Evolutionary conservation across 768 basidiomycete genomes (phyloP).

Genomic region (Boletus sp.): DNA sequence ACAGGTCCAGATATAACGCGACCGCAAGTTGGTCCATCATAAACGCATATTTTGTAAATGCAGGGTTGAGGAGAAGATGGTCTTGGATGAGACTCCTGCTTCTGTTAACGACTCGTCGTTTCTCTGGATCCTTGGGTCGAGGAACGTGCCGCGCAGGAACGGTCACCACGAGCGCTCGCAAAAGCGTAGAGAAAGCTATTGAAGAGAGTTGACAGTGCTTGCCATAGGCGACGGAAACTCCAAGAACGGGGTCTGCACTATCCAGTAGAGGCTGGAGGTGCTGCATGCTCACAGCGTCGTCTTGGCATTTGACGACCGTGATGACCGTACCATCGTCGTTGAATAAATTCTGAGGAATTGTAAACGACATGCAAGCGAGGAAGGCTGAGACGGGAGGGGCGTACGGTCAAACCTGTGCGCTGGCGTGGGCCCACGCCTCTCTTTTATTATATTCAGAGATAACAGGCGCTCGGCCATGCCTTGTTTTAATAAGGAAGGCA

Average conservation of each 20-base stretch:
- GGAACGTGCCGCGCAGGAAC: conserved; percentile 19
- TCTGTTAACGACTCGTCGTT: not conserved
- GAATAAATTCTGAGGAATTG: conserved; percentile 37
- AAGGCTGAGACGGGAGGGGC: not conserved
- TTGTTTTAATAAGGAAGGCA: not conserved
- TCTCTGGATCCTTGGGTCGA: not conserved
- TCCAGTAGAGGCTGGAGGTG: no score
- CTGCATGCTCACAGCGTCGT: not conserved
- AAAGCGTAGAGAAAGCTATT: conserved; percentile 41
- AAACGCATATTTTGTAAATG: conserved; percentile 39
- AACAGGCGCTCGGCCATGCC: not conserved
- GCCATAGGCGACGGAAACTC: conserved; percentile 44
- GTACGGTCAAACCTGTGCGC: not conserved
- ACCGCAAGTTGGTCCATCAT: conserved; percentile 45
- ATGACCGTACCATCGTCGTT: not conserved
- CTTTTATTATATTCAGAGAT: not conserved
- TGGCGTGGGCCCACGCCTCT: no score
- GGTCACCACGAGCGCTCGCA: conserved; percentile 36
- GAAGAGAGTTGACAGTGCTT: conserved; percentile 32
- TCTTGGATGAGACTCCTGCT: conserved; percentile 30
- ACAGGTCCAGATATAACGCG: conserved; percentile 41
- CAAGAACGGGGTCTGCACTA: conserved; percentile 21
- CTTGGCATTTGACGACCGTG: no score
- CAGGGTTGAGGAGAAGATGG: conserved; percentile 31
- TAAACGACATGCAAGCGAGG: conserved; percentile 7